Evolutionary conservation across 768 basidiomycete species (phyloP).

Genomic region (Amanita rubescens): DNA sequence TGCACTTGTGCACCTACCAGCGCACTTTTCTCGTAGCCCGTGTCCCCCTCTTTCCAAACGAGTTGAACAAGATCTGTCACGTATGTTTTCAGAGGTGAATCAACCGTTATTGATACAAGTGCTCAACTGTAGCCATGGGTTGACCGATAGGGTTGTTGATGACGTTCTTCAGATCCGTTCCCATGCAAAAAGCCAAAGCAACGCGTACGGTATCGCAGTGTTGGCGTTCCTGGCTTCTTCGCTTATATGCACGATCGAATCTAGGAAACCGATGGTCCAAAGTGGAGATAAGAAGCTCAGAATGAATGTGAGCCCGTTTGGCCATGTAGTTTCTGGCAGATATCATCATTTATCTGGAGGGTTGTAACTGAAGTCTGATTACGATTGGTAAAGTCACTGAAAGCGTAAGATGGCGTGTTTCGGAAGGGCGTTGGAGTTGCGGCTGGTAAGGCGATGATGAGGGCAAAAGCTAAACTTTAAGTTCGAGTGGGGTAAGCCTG

Average conservation of each 20-base stretch:
- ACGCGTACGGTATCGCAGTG: conserved; percentile 60
- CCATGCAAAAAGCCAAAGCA: conserved; percentile 58
- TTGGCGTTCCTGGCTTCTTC: conserved; percentile 68
- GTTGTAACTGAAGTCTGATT: too few species aligned
- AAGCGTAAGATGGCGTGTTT: conserved; percentile 54
- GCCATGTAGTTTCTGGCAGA: conserved; percentile 44
- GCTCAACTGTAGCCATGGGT: conserved; percentile 41
- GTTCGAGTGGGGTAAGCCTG: conserved; percentile 14
- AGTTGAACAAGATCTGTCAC: too few species aligned
- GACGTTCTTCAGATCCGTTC: conserved; percentile 36
- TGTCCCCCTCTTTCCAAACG: too few species aligned
- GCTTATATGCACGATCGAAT: conserved; percentile 59
- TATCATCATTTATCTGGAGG: not conserved
- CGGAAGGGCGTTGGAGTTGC: conserved; percentile 51
- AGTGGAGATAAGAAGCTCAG: conserved; percentile 34
- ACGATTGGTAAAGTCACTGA: conserved; percentile 56
- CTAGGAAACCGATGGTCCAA: conserved; percentile 42
- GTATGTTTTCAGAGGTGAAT: too few species aligned
- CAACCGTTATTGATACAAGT: too few species aligned
- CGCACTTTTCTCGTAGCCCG: too few species aligned
- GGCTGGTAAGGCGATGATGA: conserved; percentile 63
- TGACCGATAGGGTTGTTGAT: conserved; percentile 33
- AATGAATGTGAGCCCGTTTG: conserved; percentile 51
- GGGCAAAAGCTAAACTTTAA: conserved; percentile 53
- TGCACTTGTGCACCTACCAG: too few species aligned